These are phyloP conservation scores for Russula virescens DNA, from an alignment of 768 basidiomycete genomes.

Conservation along the genomic window DNA sequence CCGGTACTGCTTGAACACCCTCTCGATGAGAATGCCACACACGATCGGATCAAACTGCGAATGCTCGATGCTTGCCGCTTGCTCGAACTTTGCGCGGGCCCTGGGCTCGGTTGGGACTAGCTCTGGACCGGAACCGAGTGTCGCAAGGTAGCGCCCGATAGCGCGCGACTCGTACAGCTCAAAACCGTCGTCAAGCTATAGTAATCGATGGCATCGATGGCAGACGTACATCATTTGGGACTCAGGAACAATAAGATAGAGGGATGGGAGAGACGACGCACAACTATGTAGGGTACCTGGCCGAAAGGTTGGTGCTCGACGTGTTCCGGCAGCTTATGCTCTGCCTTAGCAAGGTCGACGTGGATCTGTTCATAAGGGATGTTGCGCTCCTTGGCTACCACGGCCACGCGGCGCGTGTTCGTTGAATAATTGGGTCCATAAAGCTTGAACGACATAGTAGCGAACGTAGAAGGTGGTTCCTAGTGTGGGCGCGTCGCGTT, in stretches of 20 bases:
- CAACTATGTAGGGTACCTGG: slow-evolving; percentile 11
- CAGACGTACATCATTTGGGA: neutral
- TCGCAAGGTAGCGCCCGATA: slow-evolving; percentile 26
- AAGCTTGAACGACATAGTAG: slow-evolving; percentile 9
- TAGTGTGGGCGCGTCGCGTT: too few species aligned
- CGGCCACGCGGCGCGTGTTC: slow-evolving; percentile 15
- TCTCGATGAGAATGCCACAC: neutral
- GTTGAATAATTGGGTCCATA: neutral
- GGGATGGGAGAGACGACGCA: neutral
- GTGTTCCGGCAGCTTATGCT: slow-evolving; percentile 3
- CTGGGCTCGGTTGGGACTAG: slow-evolving; percentile 25
- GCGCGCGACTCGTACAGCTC: slow-evolving; percentile 29
- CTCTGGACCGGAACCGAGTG: slow-evolving; percentile 26
- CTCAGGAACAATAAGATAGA: too few species aligned
- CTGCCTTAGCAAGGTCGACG: neutral
- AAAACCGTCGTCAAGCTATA: slow-evolving; percentile 28
- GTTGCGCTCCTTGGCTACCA: slow-evolving; percentile 8
- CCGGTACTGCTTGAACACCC: neutral
- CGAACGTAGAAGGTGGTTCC: neutral
- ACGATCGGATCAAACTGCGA: neutral
- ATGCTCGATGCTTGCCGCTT: slow-evolving; percentile 29
- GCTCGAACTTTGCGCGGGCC: slow-evolving; percentile 26
- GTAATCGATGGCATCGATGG: too few species aligned
- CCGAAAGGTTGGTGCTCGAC: slow-evolving; percentile 17
- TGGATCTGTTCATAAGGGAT: neutral